phyloP scores from a whole-genome alignment of 208 protist genomes.

The Jaenimonas drosophilae region DNA sequence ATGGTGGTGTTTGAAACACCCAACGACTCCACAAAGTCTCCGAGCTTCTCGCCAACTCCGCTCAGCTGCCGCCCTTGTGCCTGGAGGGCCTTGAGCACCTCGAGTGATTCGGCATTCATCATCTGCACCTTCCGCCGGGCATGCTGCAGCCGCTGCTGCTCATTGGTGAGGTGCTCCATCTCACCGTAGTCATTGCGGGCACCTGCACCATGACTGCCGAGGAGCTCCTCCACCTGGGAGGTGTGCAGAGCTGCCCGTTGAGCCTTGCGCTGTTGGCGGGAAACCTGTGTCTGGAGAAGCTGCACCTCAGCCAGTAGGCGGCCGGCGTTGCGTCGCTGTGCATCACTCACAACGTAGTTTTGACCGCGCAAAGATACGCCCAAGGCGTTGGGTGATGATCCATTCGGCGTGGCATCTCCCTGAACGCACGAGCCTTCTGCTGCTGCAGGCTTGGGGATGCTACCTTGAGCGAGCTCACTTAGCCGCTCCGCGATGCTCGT shows the following conservation, averaged over 20 bases:
- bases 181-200: constrained; percentile 24
- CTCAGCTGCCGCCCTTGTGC: constrained; percentile 50
- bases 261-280: constrained; percentile 21
- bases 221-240: constrained; percentile 30
- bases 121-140: constrained; percentile 44
- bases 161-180: constrained; percentile 40
- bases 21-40: constrained; percentile 59
- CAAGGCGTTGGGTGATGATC: too few relatives aligned
- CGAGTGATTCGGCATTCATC: constrained; percentile 55
- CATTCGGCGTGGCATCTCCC: too few relatives aligned
- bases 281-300: constrained; percentile 31
- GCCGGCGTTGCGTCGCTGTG: constrained; percentile 48
- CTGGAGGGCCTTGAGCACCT: constrained; percentile 52
- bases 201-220: constrained; percentile 18
- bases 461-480: background rate
- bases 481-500: background rate
- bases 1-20: constrained; percentile 74
- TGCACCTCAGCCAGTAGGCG: constrained; percentile 56
- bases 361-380: too few relatives aligned
- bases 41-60: constrained; percentile 39
- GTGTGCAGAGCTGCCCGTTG: constrained; percentile 22
- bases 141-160: constrained; percentile 61
- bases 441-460: too few relatives aligned
- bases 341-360: too few relatives aligned
- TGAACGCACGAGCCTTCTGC: too few relatives aligned